Base-by-base conservation (phyloP, 495 filamentous ascomycete genomes). In the Lasiosphaeris hirsuta region DNA sequence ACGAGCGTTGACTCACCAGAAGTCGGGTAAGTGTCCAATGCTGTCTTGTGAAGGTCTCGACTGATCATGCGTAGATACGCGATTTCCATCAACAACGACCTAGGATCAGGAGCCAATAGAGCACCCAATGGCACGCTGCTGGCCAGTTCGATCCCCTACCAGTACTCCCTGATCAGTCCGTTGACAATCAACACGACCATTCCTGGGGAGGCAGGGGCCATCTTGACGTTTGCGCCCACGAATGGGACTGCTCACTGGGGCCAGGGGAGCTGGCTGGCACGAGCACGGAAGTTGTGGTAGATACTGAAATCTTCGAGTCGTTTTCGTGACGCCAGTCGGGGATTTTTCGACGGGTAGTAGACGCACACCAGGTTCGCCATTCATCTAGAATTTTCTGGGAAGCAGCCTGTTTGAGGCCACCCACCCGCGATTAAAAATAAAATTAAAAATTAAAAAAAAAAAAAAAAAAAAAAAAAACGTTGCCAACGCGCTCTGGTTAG, bases 1-100 rank as follows among this genome's bases (percentile, higher is more conserved):
- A 82, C 82, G 66, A 77, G 76, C 30, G 75, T 72, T n/a, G 79
- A 88, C 54, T 77, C 68, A n/a, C 77, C 79, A 6, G 76, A 76
- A 62, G 77, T 77, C 11, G 73, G 74, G 34, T 63, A 49, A 42
- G 63, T 54, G 6, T 17, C 5, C 30, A 37, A 5, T 11, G 4
- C 33, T 44, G 17, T 42, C 30, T 9, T 10, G 11, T 36, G 34
- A 15, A 7, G 18, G 17, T n/a, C 14, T 5, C 44, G 15, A 33
- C 40, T 35, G 13, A 54, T 11, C 18, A 10, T n/a, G 7, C 2
- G 9, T 14, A 59, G 62, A 34, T 74, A 71, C 52, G 74, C 67
- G 7, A 74, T 84, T 30, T 72, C 74, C 10, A 69, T 60, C 6
- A 81, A 82, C 55, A 85, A 82, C 52, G 78, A 84, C 66, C 79